A percentile compares a stretch with the other conserved stretches of the same genome.
Conservation (phyloP, 179 eudicot genomes). For the Actinidia polygama region DNA sequence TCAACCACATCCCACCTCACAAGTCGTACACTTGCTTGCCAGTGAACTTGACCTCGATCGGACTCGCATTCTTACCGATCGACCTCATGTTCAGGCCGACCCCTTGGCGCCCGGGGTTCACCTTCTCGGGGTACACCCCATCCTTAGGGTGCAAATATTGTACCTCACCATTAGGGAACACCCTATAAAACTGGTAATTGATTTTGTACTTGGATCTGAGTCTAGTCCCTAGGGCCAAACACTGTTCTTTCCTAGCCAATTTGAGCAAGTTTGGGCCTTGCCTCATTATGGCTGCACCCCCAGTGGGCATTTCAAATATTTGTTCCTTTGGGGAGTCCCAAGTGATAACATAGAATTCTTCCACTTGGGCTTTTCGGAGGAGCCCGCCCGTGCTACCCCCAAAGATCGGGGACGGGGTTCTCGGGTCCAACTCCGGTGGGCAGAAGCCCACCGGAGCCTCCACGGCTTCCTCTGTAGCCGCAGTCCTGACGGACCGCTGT, state of each 20-base stretch:
- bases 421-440: constrained; percentile 91
- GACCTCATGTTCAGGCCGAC: constrained; percentile 69
- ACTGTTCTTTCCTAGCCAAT: constrained; percentile 91
- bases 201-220: constrained; percentile 92
- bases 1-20: constrained; percentile 24
- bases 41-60: constrained; percentile 79
- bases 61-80: constrained; percentile 67
- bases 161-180: constrained; percentile 72
- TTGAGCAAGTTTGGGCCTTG: constrained; percentile 89
- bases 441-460: constrained; percentile 89
- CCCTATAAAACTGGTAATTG: constrained; percentile 72
- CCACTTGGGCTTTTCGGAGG: constrained; percentile 86
- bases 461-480: constrained; percentile 38
- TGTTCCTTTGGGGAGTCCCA: constrained; percentile 93
- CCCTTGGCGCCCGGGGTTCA: constrained; percentile 70
- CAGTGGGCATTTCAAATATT: constrained; percentile 95
- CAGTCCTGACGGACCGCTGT: constrained; percentile 42
- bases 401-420: constrained; percentile 88
- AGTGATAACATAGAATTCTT: constrained; percentile 94
- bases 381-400: constrained; percentile 95
- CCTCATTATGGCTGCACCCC: constrained; percentile 93
- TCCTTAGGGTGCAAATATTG: constrained; percentile 78
- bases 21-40: constrained; percentile 66
- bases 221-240: constrained; percentile 87
- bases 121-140: constrained; percentile 80